Evolutionary conservation across 1,284 basidiomycete species (phyloP), one percentile per base, ranked within the genome.

Genomic region (Ustilago nuda): DNA sequence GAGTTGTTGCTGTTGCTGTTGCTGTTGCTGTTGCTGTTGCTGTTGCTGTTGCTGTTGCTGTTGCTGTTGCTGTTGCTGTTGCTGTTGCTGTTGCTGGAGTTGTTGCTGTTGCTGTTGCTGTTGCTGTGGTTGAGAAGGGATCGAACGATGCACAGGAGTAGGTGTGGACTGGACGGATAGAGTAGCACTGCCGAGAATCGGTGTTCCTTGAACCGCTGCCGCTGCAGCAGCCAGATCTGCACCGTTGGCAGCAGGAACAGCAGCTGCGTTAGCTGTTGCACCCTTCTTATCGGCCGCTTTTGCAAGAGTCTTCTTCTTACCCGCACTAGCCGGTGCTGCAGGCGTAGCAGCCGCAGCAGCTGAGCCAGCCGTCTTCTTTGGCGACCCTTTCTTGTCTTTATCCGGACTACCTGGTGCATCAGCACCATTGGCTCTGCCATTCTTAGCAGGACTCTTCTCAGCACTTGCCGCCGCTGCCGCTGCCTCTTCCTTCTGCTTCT

Each of bases 401-500:
- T 73, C 71, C 4, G 70, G 66, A 55, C 70, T 70, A 51, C 60
- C 57, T 11, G 62, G 61, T 39, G 48, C 48, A 50, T 72, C 69
- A 27, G 66, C 41, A 17, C 68, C 66, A n/a, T 74, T 61, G 9
- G 66, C 66, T 39, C 57, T 37, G 36, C n/a, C 63, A 27, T 37
- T 58, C 56, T 76, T 70, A 15, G 63, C 61, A 33, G 63, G 61
- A 56, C 58, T 62, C 53, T 66, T 68, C 61, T 56, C 54, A n/a
- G 46, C 60, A 41, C 37, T 46, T 33, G 57, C 65, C 37, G 64
- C 50, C 30, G 75, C n/a, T n/a, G n/a, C 68, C 33, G 56, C 57
- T 3, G 68, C 72, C 19, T 72, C 76, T 32, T 78, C 76, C 65
- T 81, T 71, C 39, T 71, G 63, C 65, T 75, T 78, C 62, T 78